These are phyloP conservation scores for Sclerotinia trifoliorum DNA, from an alignment of 2,329 filamentous ascomycete genomes.

Conservation along the genomic window DNA sequence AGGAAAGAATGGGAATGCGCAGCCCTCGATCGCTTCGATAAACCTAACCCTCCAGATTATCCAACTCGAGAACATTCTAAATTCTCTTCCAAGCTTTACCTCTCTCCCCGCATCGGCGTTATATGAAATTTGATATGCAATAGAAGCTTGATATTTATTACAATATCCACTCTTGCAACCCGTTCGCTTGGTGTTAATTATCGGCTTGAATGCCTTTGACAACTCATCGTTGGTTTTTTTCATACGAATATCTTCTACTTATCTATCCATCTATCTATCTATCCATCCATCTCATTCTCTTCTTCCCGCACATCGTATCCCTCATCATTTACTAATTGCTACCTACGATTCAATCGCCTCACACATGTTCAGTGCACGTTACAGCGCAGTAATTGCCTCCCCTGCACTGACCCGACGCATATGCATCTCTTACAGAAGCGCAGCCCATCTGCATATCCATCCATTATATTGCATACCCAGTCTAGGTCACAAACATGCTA, in stretches of 20 bases:
- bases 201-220: background rate
- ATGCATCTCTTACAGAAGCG: slow-evolving; percentile 14
- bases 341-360: background rate
- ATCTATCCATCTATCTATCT: background rate
- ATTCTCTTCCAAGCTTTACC: background rate
- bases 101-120: background rate
- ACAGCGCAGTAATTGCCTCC: background rate
- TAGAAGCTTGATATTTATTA: background rate
- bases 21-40: background rate
- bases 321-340: background rate
- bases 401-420: slow-evolving; percentile 15
- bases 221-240: background rate
- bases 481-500: background rate
- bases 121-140: background rate
- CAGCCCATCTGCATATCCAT: slow-evolving; percentile 9
- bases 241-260: background rate
- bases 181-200: background rate
- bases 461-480: background rate
- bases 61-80: background rate
- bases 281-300: background rate
- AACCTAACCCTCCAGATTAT: background rate
- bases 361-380: background rate
- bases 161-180: background rate
- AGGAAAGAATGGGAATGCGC: too few relatives aligned
- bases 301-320: background rate